Base-by-base conservation (phyloP, 2,329 filamentous ascomycete species). In the Didymella exigua region DNA sequence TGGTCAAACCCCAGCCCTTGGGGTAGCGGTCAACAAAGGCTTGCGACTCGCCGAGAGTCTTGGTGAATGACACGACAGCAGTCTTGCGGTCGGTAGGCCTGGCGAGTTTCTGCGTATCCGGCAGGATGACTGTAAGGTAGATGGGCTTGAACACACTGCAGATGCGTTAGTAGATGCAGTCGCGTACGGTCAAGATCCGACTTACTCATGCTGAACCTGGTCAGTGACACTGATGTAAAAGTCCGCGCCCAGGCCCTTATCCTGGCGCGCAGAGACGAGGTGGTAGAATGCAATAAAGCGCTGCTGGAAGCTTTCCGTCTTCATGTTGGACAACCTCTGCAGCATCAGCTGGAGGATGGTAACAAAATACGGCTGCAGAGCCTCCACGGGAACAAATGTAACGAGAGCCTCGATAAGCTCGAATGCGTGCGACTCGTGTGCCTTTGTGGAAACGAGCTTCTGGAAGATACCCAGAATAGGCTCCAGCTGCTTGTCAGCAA, bases 211-310 rank as follows among this genome's bases (percentile, higher is more conserved):
- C 75, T 97, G 93, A 26, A 98, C 83, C 59, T 86, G 81, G 71
- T 98, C 90, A n/a, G 90, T 87, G 60, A 91, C 84, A 62, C 83
- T 83, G 76, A 97, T 90, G 78, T 97, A 95, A 78, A 91, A 96
- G 76, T 99, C 95, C 7, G 92, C 85, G 42, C 93, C 95, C 54
- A 95, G 86, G n/a, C 92, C 91, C 62, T 86, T 85, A 60, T 95
- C 89, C 29, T 89, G 86, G 58, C 82, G 84, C 16, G 92, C 90
- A 26, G 90, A 91, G 49, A 98, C 84, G 60, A 97, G 87, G 75
- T 99, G 93, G 75, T 96, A 99, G 81, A 99, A 96, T 29, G 92
- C 89, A 49, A 93, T 89, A 73, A 99, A 97, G 48, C 92, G 89
- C 49, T 91, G 80, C 66, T 92, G 89, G 76, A 96, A 89, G 41